These are phyloP conservation scores for Diaporthe vaccinii DNA, from an alignment of 2,329 filamentous ascomycete genomes.

Conservation along the genomic window DNA sequence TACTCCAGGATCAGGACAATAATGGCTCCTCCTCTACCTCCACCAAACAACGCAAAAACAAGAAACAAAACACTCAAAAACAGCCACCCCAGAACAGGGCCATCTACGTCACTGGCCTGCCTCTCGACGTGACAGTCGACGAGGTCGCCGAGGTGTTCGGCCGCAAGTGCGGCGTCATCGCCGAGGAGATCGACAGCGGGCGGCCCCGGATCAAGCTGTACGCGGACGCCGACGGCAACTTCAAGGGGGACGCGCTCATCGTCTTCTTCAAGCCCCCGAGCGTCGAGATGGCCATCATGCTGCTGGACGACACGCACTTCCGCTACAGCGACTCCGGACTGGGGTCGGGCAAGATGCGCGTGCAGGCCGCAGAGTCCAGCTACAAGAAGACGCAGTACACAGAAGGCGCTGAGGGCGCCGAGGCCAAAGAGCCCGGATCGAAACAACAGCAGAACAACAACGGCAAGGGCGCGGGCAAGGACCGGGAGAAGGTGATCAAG, in stretches of 20 bases:
- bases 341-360: conserved; percentile 77
- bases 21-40: conserved; percentile 43
- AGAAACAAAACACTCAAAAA: conserved; percentile 55
- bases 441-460: conserved; percentile 37
- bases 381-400: conserved; percentile 90
- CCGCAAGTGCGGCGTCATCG: conserved; percentile 87
- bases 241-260: conserved; percentile 93
- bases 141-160: conserved; percentile 90
- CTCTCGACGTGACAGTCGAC: conserved; percentile 80
- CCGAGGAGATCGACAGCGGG: conserved; percentile 92
- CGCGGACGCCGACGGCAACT: conserved; percentile 81
- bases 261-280: conserved; percentile 97
- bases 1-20: conserved; percentile 48
- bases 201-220: conserved; percentile 95
- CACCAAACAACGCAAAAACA: conserved; percentile 48
- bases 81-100: conserved; percentile 80
- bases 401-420: conserved; percentile 50
- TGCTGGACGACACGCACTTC: conserved; percentile 87
- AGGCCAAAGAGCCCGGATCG: conserved; percentile 55
- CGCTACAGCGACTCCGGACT: conserved; percentile 69
- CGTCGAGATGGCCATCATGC: conserved; percentile 86
- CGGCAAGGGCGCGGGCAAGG: conserved; percentile 63
- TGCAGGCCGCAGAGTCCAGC: conserved; percentile 87
- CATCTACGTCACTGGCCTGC: conserved; percentile 91
- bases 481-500: conserved; percentile 91